Percentiles rank a stretch among this genome's conserved stretches.
phyloP scores from a whole-genome alignment of 176 grass and related monocot genomes.

The Carex parvula region DNA sequence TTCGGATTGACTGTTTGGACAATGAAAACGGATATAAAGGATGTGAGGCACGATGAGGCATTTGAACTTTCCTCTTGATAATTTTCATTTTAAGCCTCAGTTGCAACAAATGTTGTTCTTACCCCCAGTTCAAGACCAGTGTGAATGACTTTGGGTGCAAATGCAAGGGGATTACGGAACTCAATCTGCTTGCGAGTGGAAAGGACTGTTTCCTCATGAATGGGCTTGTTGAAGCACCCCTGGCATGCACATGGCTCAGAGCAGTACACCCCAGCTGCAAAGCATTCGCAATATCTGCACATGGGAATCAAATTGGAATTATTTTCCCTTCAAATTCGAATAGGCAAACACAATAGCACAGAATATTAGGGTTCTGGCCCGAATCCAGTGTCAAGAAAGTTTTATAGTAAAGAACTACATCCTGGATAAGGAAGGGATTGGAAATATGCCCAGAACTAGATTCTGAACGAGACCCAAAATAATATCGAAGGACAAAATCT shows the following conservation, averaged over 20 bases:
- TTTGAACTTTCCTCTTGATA: too few species aligned
- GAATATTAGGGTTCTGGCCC: neutral
- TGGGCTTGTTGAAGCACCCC: constrained; percentile 90
- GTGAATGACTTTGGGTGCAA: constrained; percentile 97
- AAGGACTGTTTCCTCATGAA: constrained; percentile 96
- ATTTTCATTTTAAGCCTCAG: neutral
- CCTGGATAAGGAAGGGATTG: neutral
- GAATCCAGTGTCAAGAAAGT: neutral
- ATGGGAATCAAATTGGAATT: neutral
- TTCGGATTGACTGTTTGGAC: too few species aligned
- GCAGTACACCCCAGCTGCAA: constrained; percentile 99
- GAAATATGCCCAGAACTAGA: neutral
- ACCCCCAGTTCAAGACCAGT: constrained; percentile 57
- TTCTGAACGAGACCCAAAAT: neutral
- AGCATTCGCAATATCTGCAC: constrained; percentile 96
- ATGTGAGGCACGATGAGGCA: too few species aligned
- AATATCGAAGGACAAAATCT: neutral
- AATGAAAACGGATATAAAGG: too few species aligned
- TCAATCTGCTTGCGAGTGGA: constrained; percentile 95
- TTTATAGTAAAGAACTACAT: neutral
- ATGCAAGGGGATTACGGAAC: constrained; percentile 90
- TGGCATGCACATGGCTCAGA: constrained; percentile 94
- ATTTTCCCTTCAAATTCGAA: neutral
- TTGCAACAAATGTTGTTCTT: constrained; percentile 8
- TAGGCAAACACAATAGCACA: neutral